These are phyloP conservation scores for Phytophthora crassamura DNA, from an alignment of 352 stramenopile species.

Conservation along the genomic window DNA sequence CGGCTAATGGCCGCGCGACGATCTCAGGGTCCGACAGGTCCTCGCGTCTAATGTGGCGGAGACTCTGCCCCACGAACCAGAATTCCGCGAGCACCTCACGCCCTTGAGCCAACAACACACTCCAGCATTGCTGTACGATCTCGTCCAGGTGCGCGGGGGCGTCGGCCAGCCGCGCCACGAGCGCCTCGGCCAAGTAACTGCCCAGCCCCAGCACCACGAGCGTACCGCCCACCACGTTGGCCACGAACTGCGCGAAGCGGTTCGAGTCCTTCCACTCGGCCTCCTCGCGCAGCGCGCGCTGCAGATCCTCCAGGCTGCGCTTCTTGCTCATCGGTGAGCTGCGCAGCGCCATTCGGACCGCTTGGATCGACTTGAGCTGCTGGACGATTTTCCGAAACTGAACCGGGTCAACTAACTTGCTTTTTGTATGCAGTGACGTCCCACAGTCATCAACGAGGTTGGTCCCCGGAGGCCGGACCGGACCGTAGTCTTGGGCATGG, in stretches of 20 bases:
- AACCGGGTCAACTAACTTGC: slow-evolving; percentile 16
- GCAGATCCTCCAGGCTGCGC: slow-evolving; percentile 32
- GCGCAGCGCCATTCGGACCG: slow-evolving; percentile 5
- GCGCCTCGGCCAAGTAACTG: slow-evolving; percentile 41
- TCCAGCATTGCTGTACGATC: slow-evolving; percentile 23
- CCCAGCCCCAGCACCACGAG: slow-evolving; percentile 52
- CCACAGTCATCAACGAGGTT: slow-evolving; percentile 8
- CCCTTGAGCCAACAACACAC: neutral
- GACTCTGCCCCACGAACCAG: slow-evolving; percentile 32
- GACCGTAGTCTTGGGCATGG: too few relatives aligned
- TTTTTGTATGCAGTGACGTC: slow-evolving; percentile 22
- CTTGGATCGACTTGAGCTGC: slow-evolving; percentile 6
- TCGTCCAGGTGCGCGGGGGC: slow-evolving; percentile 40
- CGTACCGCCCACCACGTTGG: slow-evolving; percentile 61
- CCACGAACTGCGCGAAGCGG: slow-evolving; percentile 66
- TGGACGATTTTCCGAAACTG: slow-evolving; percentile 25
- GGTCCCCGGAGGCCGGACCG: too few relatives aligned
- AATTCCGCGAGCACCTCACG: slow-evolving; percentile 45
- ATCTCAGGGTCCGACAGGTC: slow-evolving; percentile 49
- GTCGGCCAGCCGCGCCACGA: slow-evolving; percentile 37
- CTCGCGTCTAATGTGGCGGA: slow-evolving; percentile 35
- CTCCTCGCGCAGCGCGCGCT: slow-evolving; percentile 29
- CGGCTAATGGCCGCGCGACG: slow-evolving; percentile 41
- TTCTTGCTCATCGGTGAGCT: slow-evolving; percentile 34
- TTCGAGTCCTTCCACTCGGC: slow-evolving; percentile 68